Percentiles rank a stretch among this genome's conserved stretches.
Conservation (phyloP, 2,329 filamentous ascomycete genomes). For the Chaetomium strumarium region DNA sequence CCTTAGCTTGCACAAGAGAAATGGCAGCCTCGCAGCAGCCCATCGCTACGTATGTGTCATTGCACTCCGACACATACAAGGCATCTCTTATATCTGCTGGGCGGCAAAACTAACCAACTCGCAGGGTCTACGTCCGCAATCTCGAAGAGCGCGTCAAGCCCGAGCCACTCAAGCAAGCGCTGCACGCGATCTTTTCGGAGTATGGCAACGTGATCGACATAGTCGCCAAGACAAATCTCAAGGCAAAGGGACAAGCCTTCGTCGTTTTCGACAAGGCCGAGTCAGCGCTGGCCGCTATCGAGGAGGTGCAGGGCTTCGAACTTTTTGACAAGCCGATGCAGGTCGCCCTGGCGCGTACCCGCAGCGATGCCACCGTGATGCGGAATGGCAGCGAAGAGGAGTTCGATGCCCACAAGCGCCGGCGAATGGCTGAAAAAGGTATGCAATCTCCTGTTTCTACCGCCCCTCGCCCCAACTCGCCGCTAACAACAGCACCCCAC, state of each 20-base stretch:
- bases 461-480: too few relatives aligned
- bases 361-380: conserved; percentile 82
- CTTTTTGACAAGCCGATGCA: conserved; percentile 88
- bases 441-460: conserved; percentile 19
- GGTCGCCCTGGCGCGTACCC: conserved; percentile 72
- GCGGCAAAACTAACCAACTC: conserved; percentile 32
- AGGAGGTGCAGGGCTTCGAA: conserved; percentile 87
- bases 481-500: conserved; percentile 15
- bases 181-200: conserved; percentile 76
- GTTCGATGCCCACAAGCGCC: conserved; percentile 79
- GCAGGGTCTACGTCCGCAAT: conserved; percentile 68
- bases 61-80: conserved; percentile 56
- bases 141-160: conserved; percentile 89
- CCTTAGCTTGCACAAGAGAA: conserved; percentile 1
- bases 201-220: conserved; percentile 77
- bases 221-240: conserved; percentile 70
- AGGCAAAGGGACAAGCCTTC: conserved; percentile 93
- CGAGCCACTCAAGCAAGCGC: conserved; percentile 65
- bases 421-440: conserved; percentile 87
- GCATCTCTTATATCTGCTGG: conserved; percentile 13
- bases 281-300: conserved; percentile 72
- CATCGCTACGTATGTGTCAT: conserved; percentile 68
- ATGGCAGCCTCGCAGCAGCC: conserved; percentile 37
- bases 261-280: conserved; percentile 82
- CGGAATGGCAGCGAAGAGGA: conserved; percentile 69